phyloP scores from a whole-genome alignment of 192 early-diverging fungal genomes.

The Mortierella claussenii region DNA sequence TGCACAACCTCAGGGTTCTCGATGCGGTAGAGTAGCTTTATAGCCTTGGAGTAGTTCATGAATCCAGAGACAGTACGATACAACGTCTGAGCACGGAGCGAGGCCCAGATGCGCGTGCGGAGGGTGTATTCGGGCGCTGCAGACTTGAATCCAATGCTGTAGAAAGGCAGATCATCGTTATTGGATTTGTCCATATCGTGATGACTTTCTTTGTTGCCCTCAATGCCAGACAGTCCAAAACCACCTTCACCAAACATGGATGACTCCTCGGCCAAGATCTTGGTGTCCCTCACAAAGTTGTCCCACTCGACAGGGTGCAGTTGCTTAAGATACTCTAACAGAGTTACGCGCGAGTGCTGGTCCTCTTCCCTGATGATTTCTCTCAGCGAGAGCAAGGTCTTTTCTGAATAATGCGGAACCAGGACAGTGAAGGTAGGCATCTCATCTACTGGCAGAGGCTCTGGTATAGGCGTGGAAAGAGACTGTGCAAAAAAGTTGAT shows the following conservation, averaged over 20 bases:
- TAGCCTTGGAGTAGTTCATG: slow-evolving; percentile 89
- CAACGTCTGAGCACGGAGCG: slow-evolving; percentile 84
- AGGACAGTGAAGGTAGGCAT: slow-evolving; percentile 90
- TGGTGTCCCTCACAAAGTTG: slow-evolving; percentile 90
- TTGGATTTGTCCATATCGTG: slow-evolving; percentile 72
- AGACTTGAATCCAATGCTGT: slow-evolving; percentile 84
- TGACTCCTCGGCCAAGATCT: slow-evolving; percentile 77
- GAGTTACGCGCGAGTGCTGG: slow-evolving; percentile 80
- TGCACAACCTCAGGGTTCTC: slow-evolving; percentile 83
- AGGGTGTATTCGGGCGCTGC: slow-evolving; percentile 83
- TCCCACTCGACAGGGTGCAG: slow-evolving; percentile 87
- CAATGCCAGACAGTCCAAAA: slow-evolving; percentile 25
- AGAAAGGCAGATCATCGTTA: slow-evolving; percentile 84
- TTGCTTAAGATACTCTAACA: slow-evolving; percentile 85
- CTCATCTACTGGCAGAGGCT: slow-evolving; percentile 80
- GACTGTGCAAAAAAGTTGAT: slow-evolving; percentile 90
- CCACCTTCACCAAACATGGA: slow-evolving; percentile 43
- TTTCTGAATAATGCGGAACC: slow-evolving; percentile 89
- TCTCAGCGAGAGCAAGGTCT: slow-evolving; percentile 81
- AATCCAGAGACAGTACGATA: slow-evolving; percentile 89
- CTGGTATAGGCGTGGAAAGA: slow-evolving; percentile 81
- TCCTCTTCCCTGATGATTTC: slow-evolving; percentile 89
- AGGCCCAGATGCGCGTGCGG: slow-evolving; percentile 91
- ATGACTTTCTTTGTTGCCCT: slow-evolving; percentile 29
- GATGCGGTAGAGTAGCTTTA: slow-evolving; percentile 80